Conservation (phyloP, 2,329 filamentous ascomycete genomes). For the Pezicula neosporulosa region DNA sequence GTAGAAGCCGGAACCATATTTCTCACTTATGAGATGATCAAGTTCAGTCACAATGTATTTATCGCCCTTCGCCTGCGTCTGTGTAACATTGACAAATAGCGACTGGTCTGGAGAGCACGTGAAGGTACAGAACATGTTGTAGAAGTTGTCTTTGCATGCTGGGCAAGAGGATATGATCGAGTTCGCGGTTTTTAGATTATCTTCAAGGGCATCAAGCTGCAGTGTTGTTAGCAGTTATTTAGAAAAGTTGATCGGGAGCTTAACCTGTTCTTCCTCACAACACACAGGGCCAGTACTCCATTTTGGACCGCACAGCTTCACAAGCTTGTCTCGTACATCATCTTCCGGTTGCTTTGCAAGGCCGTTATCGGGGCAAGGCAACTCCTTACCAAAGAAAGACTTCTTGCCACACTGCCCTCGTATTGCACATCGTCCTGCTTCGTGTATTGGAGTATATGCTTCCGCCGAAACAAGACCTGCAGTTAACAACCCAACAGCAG, state of each 20-base stretch:
- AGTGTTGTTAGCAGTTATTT: not conserved
- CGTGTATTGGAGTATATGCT: conserved; percentile 57
- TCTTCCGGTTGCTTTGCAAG: conserved; percentile 71
- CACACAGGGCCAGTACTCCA: conserved; percentile 85
- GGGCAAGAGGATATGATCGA: conserved; percentile 90
- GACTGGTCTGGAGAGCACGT: conserved; percentile 98
- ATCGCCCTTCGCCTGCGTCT: conserved; percentile 57
- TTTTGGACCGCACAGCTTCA: conserved; percentile 80
- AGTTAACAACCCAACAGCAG: conserved; percentile 14
- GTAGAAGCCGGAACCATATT: conserved; percentile 86
- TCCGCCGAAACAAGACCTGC: conserved; percentile 18
- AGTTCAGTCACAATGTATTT: conserved; percentile 74
- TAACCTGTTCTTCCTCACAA: conserved; percentile 77
- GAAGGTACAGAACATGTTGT: conserved; percentile 96
- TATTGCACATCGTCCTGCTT: conserved; percentile 85
- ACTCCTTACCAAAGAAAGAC: conserved; percentile 81
- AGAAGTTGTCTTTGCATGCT: conserved; percentile 98
- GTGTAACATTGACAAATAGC: conserved; percentile 88
- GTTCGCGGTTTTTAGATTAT: conserved; percentile 82
- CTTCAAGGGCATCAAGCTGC: conserved; percentile 74
- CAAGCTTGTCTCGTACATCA: conserved; percentile 70
- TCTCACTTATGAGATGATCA: conserved; percentile 81
- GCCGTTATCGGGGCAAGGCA: conserved; percentile 91
- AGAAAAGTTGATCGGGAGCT: not conserved
- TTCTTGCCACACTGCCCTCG: conserved; percentile 89